Base-by-base conservation (phyloP, 1,139 yeast genomes). In the Yamadazyma aaseri region DNA sequence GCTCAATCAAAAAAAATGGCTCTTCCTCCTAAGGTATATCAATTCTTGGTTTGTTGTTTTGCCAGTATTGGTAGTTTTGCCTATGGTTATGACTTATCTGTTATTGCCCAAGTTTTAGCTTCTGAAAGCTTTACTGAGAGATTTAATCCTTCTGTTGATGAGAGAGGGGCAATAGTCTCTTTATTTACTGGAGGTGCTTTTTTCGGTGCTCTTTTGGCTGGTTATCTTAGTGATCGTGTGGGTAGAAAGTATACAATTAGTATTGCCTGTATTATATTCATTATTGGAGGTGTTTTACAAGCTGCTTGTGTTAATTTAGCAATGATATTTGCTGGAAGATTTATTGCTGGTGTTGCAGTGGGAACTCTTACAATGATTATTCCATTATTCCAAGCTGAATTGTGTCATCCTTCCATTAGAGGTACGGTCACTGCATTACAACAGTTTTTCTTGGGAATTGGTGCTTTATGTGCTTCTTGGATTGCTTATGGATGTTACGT, bases 161-260 rank as follows among this genome's bases (percentile, higher is more conserved):
- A 53, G 35, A 34, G 27, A 2, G 50, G 60, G 35, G 57, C 58
- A 2, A 52, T 56, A 23, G 60, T 56, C 3, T 48, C 58, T 6
- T 41, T 55, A 22, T 54, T 56, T 36, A 54, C 60, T 2, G 60
- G 55, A 8, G 60, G 60, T 26, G 60, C 60, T 17, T 55, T 54
- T 30, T 48, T 53, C 35, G 61, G 61, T 10, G 51, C 60, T 10
- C 46, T 55, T n/a, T 33, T 44, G 25, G 60, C 43, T 17, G 49
- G 48, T 5, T 39, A 39, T 15, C 46, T 43, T 38, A 47, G 45
- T 23, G 54, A 50, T 39, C 40, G 31, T 28, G 33, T 42, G 22
- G 55, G 55, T 11, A 48, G 60, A 43, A 50, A 41, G 27, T 37
- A 30, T 23, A 43, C 49, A 20, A 53, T 56, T 13, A 37, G 47